Evolutionary conservation across 331 rosid species (phyloP).

Genomic region (Dryas integrifolia): DNA sequence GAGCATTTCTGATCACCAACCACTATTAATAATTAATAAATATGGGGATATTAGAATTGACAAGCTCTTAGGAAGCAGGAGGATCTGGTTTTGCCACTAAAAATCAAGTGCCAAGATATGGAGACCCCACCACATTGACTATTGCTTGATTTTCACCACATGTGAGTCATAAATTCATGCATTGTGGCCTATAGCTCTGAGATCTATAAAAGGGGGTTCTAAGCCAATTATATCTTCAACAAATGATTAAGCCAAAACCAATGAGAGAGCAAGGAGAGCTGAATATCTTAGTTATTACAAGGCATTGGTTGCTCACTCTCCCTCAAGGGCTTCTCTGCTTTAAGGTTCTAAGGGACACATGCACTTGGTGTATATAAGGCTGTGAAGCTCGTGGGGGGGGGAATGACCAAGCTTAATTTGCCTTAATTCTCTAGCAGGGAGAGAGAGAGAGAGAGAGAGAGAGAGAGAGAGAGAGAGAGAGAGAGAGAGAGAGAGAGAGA

Average conservation of each 20-base stretch:
- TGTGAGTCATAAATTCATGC: neutral
- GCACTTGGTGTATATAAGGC: constrained; percentile 8
- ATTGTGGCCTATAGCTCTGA: neutral
- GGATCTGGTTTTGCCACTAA: constrained; percentile 33
- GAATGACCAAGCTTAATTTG: constrained; percentile 24
- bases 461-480: too few relatives aligned
- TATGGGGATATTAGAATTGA: neutral
- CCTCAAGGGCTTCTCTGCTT: constrained; percentile 48
- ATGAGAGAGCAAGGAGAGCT: neutral
- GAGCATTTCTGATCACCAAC: neutral
- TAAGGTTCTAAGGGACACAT: neutral
- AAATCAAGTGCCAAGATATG: constrained; percentile 35
- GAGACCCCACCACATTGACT: constrained; percentile 33
- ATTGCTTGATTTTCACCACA: neutral
- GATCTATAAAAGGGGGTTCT: constrained; percentile 38
- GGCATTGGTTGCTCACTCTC: constrained; percentile 50
- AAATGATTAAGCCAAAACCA: neutral
- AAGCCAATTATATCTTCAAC: constrained; percentile 28
- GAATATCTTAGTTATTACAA: constrained; percentile 5
- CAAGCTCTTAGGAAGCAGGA: neutral
- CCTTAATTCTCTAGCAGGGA: neutral
- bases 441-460: too few relatives aligned
- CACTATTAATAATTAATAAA: neutral
- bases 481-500: too few relatives aligned
- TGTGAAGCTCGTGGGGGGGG: constrained; percentile 23